A percentile compares a stretch with the other conserved stretches of the same genome.
phyloP scores from a whole-genome alignment of 106 monocot genomes.

The Dioscorea zingiberensis region DNA sequence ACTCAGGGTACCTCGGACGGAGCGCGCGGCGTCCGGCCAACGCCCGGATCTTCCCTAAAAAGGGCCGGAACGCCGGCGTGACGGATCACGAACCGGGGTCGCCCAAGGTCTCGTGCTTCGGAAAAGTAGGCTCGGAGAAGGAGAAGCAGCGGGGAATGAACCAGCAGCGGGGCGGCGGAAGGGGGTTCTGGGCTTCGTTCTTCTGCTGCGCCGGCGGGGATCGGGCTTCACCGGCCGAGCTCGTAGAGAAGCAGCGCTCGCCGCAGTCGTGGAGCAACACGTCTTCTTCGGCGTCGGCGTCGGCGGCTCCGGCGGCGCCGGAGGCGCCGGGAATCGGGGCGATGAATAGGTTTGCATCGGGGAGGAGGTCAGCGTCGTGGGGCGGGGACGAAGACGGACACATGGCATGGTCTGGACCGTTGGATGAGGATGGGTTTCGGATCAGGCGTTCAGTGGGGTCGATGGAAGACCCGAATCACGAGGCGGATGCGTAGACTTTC shows the following conservation, averaged over 20 bases:
- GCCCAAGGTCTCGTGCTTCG: constrained; percentile 75
- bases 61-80: neutral
- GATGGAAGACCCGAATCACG: constrained; percentile 4
- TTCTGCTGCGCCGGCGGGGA: constrained; percentile 2
- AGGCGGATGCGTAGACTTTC: neutral
- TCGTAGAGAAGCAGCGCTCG: neutral
- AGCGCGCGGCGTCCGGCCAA: constrained; percentile 18
- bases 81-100: constrained; percentile 43
- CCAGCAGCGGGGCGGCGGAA: neutral
- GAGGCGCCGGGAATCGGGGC: constrained; percentile 1
- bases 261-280: neutral
- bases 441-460: constrained; percentile 1
- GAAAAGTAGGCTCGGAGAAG: constrained; percentile 47
- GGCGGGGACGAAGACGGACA: neutral
- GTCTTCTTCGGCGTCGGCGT: neutral
- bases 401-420: neutral
- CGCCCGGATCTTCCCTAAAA: constrained; percentile 33
- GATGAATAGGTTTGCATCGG: constrained; percentile 6
- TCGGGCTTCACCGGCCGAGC: neutral
- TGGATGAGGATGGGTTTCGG: constrained; percentile 1
- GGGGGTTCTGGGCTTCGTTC: neutral
- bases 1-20: constrained; percentile 33
- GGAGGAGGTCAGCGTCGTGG: constrained; percentile 6
- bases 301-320: neutral
- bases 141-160: constrained; percentile 7